Evolutionary conservation across 1,284 basidiomycete species (phyloP), one percentile per base, ranked within the genome.

Genomic region (Malassezia restricta): DNA sequence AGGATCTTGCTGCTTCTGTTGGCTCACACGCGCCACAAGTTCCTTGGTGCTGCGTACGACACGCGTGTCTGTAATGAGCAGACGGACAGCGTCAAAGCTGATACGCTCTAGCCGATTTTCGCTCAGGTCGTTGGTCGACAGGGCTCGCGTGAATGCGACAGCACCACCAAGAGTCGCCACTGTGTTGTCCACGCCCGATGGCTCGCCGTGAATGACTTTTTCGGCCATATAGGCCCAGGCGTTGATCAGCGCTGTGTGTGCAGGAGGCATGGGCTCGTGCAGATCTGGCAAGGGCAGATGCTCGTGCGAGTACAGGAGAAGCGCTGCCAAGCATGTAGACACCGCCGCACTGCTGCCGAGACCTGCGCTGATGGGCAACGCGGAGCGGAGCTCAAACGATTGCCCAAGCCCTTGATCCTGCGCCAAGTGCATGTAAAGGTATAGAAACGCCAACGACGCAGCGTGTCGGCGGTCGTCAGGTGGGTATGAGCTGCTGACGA

Each of bases 291-390:
- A 79, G 6, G 83, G 76, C n/a, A 91, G 78, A 42, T 64, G 63
- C 15, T 61, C 64, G 54, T 75, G 71, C 7, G 71, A 66, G 56
- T 75, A 75, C 44, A 95, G 80, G 41, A 95, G 77, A 4, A 87
- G 78, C 0, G 86, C 83, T 4, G 89, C 83, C 38, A 87, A 77
- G 72, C 90, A 94, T 12, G 84, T 81, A 5, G 88, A 92, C 76
- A 86, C 94, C 6, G 94, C 90, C 1, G 94, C 94, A 20, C 89
- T 95, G 12, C 92, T 96, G 29, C 94, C 94, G 42, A 98, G 83
- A 38, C 94, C 94, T 7, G 94, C 94, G n/a, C 89, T 86, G 58
- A 98, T 85, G n/a, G 94, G 94, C 8, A 98, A 80, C n/a, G 88
- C 86, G 37, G 90, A 85, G 43, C 92, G 87, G 38, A 85, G 80